A percentile compares a stretch with the other conserved stretches of the same genome.
phyloP scores from a whole-genome alignment of 2,329 filamentous ascomycete genomes.

The Amesomyces nigricolor region DNA sequence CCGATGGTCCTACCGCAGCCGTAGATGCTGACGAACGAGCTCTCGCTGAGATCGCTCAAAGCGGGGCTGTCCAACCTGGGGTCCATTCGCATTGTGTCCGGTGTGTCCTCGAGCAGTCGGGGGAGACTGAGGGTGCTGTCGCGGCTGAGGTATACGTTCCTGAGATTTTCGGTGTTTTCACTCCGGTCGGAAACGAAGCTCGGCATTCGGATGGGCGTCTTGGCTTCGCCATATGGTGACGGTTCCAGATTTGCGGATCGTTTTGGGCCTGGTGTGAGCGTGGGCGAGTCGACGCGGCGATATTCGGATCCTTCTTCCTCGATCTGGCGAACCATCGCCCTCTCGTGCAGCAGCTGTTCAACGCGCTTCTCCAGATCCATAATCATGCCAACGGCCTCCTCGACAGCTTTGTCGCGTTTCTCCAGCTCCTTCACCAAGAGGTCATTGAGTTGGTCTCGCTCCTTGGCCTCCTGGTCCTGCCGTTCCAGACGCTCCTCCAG shows the following conservation, averaged over 20 bases:
- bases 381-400: slow-evolving; percentile 66
- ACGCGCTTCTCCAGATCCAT: slow-evolving; percentile 57
- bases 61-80: slow-evolving; percentile 51
- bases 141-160: slow-evolving; percentile 52
- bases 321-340: slow-evolving; percentile 47
- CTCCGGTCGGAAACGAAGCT: slow-evolving; percentile 58
- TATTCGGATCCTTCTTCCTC: slow-evolving; percentile 39
- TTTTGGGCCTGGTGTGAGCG: slow-evolving; percentile 21
- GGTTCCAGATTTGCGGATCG: slow-evolving; percentile 20
- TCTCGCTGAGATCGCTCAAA: slow-evolving; percentile 61
- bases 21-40: slow-evolving; percentile 61
- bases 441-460: slow-evolving; percentile 47
- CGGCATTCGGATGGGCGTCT: slow-evolving; percentile 51
- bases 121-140: slow-evolving; percentile 47
- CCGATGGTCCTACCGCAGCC: slow-evolving; percentile 38
- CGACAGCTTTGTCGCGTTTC: slow-evolving; percentile 63
- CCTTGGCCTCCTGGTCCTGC: slow-evolving; percentile 48
- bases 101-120: slow-evolving; percentile 40
- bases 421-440: slow-evolving; percentile 58
- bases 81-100: slow-evolving; percentile 32
- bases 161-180: slow-evolving; percentile 55
- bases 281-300: slow-evolving; percentile 30
- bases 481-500: slow-evolving; percentile 50
- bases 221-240: slow-evolving; percentile 30
- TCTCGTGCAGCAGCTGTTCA: slow-evolving; percentile 48